These are phyloP conservation scores for Imleria badia DNA, from an alignment of 768 basidiomycete genomes.

Conservation along the genomic window DNA sequence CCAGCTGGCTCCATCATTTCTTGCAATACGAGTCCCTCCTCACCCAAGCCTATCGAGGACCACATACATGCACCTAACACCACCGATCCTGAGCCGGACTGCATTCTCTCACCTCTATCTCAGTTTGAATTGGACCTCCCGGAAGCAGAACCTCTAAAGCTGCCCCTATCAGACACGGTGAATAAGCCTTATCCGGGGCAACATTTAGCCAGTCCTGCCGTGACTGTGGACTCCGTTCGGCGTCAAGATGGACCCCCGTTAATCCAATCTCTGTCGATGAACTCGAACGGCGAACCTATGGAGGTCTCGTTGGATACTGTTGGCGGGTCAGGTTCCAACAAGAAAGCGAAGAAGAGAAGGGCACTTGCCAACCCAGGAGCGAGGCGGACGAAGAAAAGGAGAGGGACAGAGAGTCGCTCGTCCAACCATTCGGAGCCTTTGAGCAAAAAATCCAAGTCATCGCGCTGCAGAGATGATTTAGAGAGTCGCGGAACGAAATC, in stretches of 20 bases:
- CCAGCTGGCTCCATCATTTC: neutral
- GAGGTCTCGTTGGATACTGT: neutral
- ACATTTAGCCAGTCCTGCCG: neutral
- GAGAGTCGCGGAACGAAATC: neutral
- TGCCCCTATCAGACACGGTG: slow-evolving; percentile 23
- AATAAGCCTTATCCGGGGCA: slow-evolving; percentile 17
- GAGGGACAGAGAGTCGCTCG: neutral
- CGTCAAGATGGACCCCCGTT: neutral
- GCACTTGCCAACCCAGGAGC: neutral
- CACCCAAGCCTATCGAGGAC: neutral
- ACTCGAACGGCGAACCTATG: neutral
- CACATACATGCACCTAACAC: neutral
- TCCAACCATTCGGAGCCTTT: slow-evolving; percentile 10
- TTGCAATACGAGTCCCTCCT: neutral
- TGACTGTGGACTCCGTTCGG: neutral
- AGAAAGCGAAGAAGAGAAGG: slow-evolving; percentile 13
- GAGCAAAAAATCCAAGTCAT: slow-evolving; percentile 23
- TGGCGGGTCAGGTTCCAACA: neutral
- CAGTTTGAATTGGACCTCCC: slow-evolving; percentile 26
- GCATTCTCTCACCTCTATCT: slow-evolving; percentile 19
- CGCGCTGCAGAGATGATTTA: neutral
- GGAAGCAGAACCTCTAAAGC: slow-evolving; percentile 20
- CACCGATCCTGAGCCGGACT: neutral
- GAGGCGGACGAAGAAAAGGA: slow-evolving; percentile 5
- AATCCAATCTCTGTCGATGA: slow-evolving; percentile 1